Conservation (phyloP, 2,329 filamentous ascomycete species). For the Calonectria hawksworthii region DNA sequence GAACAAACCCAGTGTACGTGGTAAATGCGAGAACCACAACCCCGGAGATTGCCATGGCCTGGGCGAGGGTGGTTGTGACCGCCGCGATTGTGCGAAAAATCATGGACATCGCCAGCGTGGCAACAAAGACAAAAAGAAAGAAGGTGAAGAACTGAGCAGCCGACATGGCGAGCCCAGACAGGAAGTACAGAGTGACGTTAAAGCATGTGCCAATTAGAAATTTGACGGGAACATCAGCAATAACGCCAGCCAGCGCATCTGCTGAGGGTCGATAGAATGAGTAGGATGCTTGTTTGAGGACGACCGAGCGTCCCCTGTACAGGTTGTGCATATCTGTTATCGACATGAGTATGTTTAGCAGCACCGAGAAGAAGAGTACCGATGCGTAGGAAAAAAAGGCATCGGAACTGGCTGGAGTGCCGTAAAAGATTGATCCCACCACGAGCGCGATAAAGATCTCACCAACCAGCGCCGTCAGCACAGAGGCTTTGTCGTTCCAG, state of each 20-base stretch:
- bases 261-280: slow-evolving; percentile 56
- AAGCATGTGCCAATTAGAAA: slow-evolving; percentile 56
- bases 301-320: slow-evolving; percentile 53
- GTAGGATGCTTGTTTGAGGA: slow-evolving; percentile 57
- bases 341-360: slow-evolving; percentile 64
- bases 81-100: slow-evolving; percentile 62
- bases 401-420: neutral
- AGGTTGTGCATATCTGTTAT: slow-evolving; percentile 54
- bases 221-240: slow-evolving; percentile 61
- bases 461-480: neutral
- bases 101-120: slow-evolving; percentile 75
- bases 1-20: slow-evolving; percentile 64
- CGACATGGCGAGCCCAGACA: slow-evolving; percentile 60
- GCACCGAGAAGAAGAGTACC: slow-evolving; percentile 66
- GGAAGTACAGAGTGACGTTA: slow-evolving; percentile 63
- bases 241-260: slow-evolving; percentile 51
- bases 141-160: slow-evolving; percentile 63
- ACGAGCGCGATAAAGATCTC: neutral
- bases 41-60: slow-evolving; percentile 58
- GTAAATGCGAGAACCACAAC: slow-evolving; percentile 52
- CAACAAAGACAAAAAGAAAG: slow-evolving; percentile 61
- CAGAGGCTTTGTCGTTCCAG: neutral
- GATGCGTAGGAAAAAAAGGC: slow-evolving; percentile 52
- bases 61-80: slow-evolving; percentile 63
- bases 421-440: slow-evolving; percentile 20